Evolutionary conservation across 257 asterid species (phyloP).

Genomic region (Solanum microdontum): DNA sequence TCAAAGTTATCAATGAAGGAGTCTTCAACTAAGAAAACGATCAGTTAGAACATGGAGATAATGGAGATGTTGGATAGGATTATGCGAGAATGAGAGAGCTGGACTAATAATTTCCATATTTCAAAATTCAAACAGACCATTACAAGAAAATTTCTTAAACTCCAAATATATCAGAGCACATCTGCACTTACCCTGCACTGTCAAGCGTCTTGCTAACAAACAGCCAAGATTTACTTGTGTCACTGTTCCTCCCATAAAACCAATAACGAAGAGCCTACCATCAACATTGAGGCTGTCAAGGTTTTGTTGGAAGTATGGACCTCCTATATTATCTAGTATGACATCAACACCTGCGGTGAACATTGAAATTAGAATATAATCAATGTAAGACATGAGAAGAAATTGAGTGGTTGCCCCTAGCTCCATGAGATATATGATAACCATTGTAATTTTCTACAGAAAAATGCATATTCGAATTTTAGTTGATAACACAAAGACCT

Average conservation of each 20-base stretch:
- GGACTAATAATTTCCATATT: neutral
- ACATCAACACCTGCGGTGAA: constrained; percentile 67
- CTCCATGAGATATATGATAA: neutral
- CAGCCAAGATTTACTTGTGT: constrained; percentile 52
- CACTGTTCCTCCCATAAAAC: constrained; percentile 76
- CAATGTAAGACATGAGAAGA: neutral
- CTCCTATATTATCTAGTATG: constrained; percentile 81
- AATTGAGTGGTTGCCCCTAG: neutral
- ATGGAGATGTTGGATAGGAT: neutral
- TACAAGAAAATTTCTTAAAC: neutral
- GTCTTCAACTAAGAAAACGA: neutral
- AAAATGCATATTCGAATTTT: neutral
- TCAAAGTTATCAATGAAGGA: neutral
- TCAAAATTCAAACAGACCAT: neutral
- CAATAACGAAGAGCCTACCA: constrained; percentile 91
- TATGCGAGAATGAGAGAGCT: neutral
- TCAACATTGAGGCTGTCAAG: constrained; percentile 54
- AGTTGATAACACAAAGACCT: neutral
- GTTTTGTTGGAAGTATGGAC: constrained; percentile 56
- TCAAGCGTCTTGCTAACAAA: constrained; percentile 66
- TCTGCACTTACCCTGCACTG: constrained; percentile 58
- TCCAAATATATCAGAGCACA: neutral
- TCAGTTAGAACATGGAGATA: neutral
- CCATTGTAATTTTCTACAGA: neutral
- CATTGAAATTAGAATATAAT: neutral